Conservation (phyloP, 306 rosid species). For the Pyrus pyrifolia region DNA sequence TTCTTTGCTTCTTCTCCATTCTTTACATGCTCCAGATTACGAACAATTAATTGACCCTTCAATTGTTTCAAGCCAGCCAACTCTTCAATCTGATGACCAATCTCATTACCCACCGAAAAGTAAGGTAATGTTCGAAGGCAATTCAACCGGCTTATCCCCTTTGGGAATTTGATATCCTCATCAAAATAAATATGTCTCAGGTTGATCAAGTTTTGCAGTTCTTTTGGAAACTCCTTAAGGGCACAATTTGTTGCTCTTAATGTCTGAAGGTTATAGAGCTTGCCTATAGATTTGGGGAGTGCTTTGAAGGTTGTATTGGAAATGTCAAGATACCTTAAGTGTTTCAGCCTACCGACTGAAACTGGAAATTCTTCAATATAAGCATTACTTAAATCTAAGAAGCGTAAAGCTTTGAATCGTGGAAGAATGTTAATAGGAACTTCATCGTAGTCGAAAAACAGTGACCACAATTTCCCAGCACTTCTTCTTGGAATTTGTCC, state of each 20-base stretch:
- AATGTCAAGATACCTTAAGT: neutral
- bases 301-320: accelerated
- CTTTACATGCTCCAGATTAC: neutral
- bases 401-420: neutral
- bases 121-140: neutral
- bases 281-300: neutral
- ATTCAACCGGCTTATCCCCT: neutral
- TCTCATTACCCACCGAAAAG: neutral
- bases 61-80: neutral
- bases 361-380: neutral
- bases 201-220: neutral
- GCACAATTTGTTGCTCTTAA: neutral
- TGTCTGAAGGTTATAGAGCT: neutral
- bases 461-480: neutral
- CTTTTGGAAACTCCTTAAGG: neutral
- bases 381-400: neutral
- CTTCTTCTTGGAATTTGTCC: too few relatives aligned
- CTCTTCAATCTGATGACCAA: neutral
- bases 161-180: accelerated
- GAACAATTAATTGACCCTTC: neutral
- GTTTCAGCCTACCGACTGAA: neutral
- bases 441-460: neutral
- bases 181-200: neutral
- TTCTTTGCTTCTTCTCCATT: neutral
- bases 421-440: neutral